Conservation (phyloP, 2,329 filamentous ascomycete genomes). For the Moelleriella libera region DNA sequence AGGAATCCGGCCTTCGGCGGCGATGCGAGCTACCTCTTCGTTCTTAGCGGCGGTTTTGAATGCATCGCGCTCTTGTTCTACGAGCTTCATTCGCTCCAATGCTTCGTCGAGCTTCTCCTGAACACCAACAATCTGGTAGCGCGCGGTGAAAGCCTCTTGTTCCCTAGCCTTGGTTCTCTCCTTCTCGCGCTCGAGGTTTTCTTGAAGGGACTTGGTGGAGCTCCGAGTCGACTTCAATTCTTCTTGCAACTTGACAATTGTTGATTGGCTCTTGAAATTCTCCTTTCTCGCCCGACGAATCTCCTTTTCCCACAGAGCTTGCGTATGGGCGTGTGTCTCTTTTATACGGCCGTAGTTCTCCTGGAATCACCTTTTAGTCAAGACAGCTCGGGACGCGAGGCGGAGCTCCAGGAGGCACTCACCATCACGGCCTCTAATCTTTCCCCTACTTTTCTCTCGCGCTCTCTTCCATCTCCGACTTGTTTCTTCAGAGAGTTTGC, state of each 20-base stretch:
- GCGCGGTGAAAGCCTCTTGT: conserved; percentile 54
- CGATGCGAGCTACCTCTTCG: conserved; percentile 59
- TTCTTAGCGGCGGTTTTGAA: conserved; percentile 59
- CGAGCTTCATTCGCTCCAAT: conserved; percentile 45
- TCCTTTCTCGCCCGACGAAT: conserved; percentile 57
- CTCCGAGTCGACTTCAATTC: conserved; percentile 50
- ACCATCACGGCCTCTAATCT: conserved; percentile 58
- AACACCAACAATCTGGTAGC: conserved; percentile 49
- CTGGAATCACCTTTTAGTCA: conserved; percentile 22
- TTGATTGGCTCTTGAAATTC: conserved; percentile 59
- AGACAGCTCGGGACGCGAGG: background rate
- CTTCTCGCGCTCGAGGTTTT: conserved; percentile 48
- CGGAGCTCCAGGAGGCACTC: conserved; percentile 13
- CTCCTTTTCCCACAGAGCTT: conserved; percentile 60
- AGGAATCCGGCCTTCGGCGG: conserved; percentile 56
- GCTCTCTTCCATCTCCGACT: conserved; percentile 49
- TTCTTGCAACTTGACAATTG: conserved; percentile 57
- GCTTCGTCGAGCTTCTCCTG: conserved; percentile 55
- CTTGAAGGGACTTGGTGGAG: conserved; percentile 39
- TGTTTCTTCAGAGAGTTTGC: conserved; percentile 37
- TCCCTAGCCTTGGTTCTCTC: conserved; percentile 46
- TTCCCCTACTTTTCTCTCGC: conserved; percentile 53
- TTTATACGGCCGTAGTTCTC: conserved; percentile 58
- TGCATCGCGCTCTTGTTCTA: conserved; percentile 63
- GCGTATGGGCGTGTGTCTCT: conserved; percentile 52